A percentile compares a stretch with the other conserved stretches of the same genome.
Conservation (phyloP, 2,329 filamentous ascomycete species). For the Pseudophaeomoniella oleicola region DNA sequence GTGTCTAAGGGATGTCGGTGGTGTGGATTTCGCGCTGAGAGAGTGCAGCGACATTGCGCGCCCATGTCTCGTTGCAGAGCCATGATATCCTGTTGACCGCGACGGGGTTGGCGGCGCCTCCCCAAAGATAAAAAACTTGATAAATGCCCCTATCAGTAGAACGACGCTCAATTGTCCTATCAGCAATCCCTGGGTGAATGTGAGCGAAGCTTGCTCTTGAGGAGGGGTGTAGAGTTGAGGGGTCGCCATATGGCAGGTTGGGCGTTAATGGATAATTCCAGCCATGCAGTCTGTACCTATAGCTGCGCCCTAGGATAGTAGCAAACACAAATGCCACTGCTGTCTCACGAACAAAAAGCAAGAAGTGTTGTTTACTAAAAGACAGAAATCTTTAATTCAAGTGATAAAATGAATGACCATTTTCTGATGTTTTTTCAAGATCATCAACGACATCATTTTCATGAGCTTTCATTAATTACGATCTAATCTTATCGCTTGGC, state of each 20-base stretch:
- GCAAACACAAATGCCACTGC: no score
- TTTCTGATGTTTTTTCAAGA: no score
- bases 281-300: no score
- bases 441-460: no score
- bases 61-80: conserved; percentile 57
- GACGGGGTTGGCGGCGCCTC: conserved; percentile 67
- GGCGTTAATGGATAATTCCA: neutral
- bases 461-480: no score
- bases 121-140: conserved; percentile 99
- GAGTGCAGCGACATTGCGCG: conserved; percentile 51
- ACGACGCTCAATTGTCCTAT: conserved; percentile 88
- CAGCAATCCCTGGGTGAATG: conserved; percentile 82
- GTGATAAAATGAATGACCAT: no score
- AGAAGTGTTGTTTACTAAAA: no score
- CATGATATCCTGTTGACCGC: conserved; percentile 50
- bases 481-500: no score
- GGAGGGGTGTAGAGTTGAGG: neutral
- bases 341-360: no score
- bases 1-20: conserved; percentile 27
- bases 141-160: conserved; percentile 81
- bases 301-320: no score
- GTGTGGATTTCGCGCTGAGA: conserved; percentile 22
- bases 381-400: no score
- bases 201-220: neutral
- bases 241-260: neutral